Conservation (phyloP, 208 protist species). For the Leishmania arabica region DNA sequence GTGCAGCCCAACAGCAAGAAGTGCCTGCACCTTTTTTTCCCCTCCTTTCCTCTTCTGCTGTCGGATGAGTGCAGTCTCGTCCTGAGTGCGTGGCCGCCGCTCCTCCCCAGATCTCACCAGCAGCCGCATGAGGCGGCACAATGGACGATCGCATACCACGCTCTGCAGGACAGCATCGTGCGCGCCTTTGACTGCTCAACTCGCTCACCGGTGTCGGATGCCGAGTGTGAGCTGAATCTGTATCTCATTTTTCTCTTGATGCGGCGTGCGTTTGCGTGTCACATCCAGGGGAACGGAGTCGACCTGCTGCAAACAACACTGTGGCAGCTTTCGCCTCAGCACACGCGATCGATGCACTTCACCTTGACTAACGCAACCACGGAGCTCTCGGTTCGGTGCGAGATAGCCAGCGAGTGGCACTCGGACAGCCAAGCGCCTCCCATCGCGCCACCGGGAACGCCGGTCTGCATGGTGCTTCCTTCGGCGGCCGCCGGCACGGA, state of each 20-base stretch:
- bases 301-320: constrained; percentile 19
- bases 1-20: constrained; percentile 9
- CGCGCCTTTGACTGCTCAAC: constrained; percentile 13
- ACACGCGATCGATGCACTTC: constrained; percentile 10
- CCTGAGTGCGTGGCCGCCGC: constrained; percentile 27
- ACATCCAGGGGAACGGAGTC: neutral
- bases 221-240: constrained; percentile 31
- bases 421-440: constrained; percentile 5
- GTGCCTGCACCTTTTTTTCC: constrained; percentile 25
- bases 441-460: constrained; percentile 35
- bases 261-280: constrained; percentile 8
- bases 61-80: constrained; percentile 17
- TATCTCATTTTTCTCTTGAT: constrained; percentile 25
- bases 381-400: constrained; percentile 30
- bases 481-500: constrained; percentile 2
- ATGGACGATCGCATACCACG: constrained; percentile 11
- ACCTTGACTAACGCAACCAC: constrained; percentile 12
- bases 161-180: constrained; percentile 14
- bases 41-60: constrained; percentile 16
- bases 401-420: constrained; percentile 47
- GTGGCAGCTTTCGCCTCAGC: constrained; percentile 12
- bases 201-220: constrained; percentile 22
- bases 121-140: neutral
- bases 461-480: constrained; percentile 39
- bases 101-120: neutral